Percentiles rank a stretch among this genome's conserved stretches.
These are phyloP conservation scores for Rhododendron simsii DNA, from an alignment of 148 eudicot species.

Conservation along the genomic window DNA sequence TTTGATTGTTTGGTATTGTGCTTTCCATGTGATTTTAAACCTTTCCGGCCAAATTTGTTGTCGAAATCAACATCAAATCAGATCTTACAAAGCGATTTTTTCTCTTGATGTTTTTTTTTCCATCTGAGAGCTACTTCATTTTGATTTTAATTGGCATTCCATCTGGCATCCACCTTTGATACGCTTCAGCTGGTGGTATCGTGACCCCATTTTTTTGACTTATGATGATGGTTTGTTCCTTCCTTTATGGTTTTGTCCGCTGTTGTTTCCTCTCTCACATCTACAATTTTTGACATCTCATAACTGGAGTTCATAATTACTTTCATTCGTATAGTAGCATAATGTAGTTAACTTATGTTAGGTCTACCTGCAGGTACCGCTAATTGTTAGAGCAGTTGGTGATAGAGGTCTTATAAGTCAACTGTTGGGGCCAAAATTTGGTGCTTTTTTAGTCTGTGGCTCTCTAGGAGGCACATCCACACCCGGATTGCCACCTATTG, in stretches of 20 bases:
- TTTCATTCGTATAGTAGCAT: background rate
- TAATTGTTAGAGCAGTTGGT: conserved; percentile 38
- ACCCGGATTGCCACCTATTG: conserved; percentile 37
- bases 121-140: background rate
- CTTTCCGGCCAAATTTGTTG: background rate
- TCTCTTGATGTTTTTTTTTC: background rate
- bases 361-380: conserved; percentile 32
- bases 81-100: background rate
- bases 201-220: background rate
- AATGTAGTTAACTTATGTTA: background rate
- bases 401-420: conserved; percentile 52
- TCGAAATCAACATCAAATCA: background rate
- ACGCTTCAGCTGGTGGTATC: background rate
- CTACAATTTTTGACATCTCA: background rate
- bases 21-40: background rate
- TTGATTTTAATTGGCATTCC: background rate
- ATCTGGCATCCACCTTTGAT: background rate
- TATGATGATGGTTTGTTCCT: background rate
- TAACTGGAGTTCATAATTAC: background rate
- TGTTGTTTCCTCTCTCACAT: background rate
- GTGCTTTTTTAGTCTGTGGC: conserved; percentile 34
- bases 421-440: conserved; percentile 46
- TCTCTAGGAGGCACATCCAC: conserved; percentile 22
- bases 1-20: background rate
- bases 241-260: background rate